phyloP scores from a whole-genome alignment of 768 basidiomycete species.

The Pleurotus platypus region DNA sequence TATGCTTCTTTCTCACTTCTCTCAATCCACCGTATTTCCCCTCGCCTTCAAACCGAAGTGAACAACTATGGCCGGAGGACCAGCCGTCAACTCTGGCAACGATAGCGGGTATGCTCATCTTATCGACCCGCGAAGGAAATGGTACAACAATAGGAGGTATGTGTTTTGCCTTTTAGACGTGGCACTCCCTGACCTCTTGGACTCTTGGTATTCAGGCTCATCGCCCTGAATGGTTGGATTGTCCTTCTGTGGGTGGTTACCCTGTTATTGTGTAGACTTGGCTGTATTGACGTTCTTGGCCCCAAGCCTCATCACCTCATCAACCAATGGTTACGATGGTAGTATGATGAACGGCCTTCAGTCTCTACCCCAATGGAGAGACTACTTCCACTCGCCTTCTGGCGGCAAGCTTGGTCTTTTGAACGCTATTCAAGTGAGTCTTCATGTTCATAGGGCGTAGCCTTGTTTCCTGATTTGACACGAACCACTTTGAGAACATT shows the following conservation, averaged over 20 bases:
- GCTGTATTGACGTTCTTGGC: background rate
- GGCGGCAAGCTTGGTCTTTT: slow-evolving; percentile 63
- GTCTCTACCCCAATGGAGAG: slow-evolving; percentile 58
- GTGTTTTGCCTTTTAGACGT: background rate
- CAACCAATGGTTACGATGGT: slow-evolving; percentile 74
- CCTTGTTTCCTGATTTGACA: background rate
- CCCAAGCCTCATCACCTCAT: slow-evolving; percentile 66
- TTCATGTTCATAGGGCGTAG: background rate
- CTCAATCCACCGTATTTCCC: too few species aligned
- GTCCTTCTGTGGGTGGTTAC: slow-evolving; percentile 50
- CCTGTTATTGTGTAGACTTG: background rate
- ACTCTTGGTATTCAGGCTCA: slow-evolving; percentile 35
- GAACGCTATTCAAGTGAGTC: slow-evolving; percentile 67
- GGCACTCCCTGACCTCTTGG: too few species aligned
- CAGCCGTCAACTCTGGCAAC: background rate
- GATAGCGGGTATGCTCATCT: background rate
- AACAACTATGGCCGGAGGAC: background rate
- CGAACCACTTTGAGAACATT: slow-evolving; percentile 47
- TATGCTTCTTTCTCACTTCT: too few species aligned
- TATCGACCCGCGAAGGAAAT: slow-evolving; percentile 4
- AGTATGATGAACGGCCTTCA: slow-evolving; percentile 83
- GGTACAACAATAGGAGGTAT: slow-evolving; percentile 4
- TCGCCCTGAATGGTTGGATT: slow-evolving; percentile 67
- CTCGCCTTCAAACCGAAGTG: too few species aligned
- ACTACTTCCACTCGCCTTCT: slow-evolving; percentile 56